Base-by-base conservation (phyloP, 106 monocot genomes). In the Phalaenopsis equestris region DNA sequence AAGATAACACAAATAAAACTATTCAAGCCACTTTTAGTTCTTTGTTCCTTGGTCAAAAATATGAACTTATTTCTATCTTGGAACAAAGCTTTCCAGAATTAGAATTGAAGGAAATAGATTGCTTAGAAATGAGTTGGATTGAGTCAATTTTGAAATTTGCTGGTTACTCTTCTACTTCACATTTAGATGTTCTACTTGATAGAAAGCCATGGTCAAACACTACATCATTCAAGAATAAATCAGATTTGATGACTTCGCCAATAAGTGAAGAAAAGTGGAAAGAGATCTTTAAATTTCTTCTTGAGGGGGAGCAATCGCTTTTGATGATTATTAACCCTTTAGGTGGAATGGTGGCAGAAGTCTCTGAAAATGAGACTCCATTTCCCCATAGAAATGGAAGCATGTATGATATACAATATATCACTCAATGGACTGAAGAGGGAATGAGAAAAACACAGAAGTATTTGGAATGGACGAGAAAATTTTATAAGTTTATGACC, bases 91-190 rank as follows among this genome's bases (percentile, higher is more conserved):
- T 88, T 57, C 88, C 88, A 0, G 88, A 88, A 77, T 67, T 88
- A 9, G 82, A 76, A 11, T 43, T 88, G 4, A 43, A 39, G 30
- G 80, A 67, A 1, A 24, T 38, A 30, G 82, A 85, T 47, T 88
- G 88, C 82, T 67, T 38, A 0, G 88, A 88, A 64, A 74, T 88
- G 85, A 88, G 72, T 30, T 88, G 88, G 88, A 47, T 85, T 15
- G 77, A 82, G 36, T 82, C 84, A 0, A 61, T 85, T 5, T 77
- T 83, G 15, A 75, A 80, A 77, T 76, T 81, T 43, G 72, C 19
- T 2, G 58, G 64, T 5, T n/a, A 30, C 12, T 0, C 43, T 12
- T 11, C 5, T 6, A 14, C 30, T 24, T 48, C 18, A 3, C 39
- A 56, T 6, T 4, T 81, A 3, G 23, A 74, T 16, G 42, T 21